Evolutionary conservation across 169 alveolate species (phyloP).

Genomic region (Eimeria praecox): DNA sequence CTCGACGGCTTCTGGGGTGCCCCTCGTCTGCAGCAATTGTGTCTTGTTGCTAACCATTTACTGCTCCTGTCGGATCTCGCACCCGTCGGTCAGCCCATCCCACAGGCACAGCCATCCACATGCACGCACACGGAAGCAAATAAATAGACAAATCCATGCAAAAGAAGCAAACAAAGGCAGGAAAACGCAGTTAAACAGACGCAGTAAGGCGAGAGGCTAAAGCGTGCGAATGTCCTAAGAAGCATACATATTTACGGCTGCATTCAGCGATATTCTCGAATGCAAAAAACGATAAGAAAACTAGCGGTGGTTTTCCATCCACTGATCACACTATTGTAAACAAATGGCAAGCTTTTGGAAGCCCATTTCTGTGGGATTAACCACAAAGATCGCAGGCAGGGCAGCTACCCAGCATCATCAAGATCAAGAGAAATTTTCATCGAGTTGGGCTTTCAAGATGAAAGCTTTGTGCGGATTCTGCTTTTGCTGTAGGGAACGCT

Average conservation of each 20-base stretch:
- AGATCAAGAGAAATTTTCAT: not conserved
- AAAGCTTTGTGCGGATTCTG: not conserved
- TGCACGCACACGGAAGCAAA: not conserved
- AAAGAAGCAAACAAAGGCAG: not conserved
- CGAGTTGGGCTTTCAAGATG: not conserved
- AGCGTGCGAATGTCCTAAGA: not conserved
- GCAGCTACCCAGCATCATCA: not conserved
- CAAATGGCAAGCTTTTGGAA: not conserved
- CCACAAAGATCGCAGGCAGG: not conserved
- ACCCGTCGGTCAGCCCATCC: slow-evolving; percentile 72
- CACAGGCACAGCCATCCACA: not conserved
- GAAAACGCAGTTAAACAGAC: not conserved
- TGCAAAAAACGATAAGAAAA: too few species aligned
- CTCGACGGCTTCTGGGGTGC: slow-evolving; percentile 69
- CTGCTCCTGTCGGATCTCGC: slow-evolving; percentile 76
- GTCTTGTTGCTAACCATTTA: slow-evolving; percentile 71
- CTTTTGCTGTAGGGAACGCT: slow-evolving; percentile 48
- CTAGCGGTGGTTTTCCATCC: not conserved
- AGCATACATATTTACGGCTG: not conserved
- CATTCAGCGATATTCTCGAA: not conserved
- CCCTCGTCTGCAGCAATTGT: slow-evolving; percentile 75
- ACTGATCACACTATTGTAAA: not conserved
- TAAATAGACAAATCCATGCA: not conserved
- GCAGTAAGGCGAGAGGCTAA: not conserved
- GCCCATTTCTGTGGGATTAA: not conserved